A percentile compares a stretch with the other conserved stretches of the same genome.
phyloP scores from a whole-genome alignment of 495 filamentous ascomycete species.

The Apiosordaria backusii region DNA sequence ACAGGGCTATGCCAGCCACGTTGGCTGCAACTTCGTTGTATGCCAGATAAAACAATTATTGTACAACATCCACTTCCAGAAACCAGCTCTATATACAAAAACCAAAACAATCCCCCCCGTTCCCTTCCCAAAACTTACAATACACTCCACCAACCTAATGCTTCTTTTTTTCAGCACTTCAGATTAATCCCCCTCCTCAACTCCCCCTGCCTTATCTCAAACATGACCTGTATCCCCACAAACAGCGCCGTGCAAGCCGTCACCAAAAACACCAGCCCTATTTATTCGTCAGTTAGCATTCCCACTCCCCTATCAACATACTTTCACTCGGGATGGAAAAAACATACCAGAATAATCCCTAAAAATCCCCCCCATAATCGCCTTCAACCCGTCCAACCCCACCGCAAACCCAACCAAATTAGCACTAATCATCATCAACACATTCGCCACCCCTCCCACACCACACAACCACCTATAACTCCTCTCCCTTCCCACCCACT shows the following conservation, averaged over 20 bases:
- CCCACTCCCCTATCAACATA: not conserved
- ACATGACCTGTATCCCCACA: constrained; percentile 90
- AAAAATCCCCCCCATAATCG: constrained; percentile 68
- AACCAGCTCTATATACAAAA: not conserved
- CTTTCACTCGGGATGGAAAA: not conserved
- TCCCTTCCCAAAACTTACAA: too few species aligned
- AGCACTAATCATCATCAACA: constrained; percentile 93
- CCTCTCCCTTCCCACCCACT: constrained; percentile 64
- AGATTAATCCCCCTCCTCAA: constrained; percentile 73
- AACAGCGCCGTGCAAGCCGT: constrained; percentile 70
- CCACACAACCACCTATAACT: constrained; percentile 77
- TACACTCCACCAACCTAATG: too few species aligned
- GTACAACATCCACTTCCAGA: not conserved
- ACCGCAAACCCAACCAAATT: constrained; percentile 95
- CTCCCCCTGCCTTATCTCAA: constrained; percentile 87
- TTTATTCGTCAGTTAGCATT: constrained; percentile 15
- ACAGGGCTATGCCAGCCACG: not conserved
- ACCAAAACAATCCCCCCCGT: not conserved
- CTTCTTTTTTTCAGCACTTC: constrained; percentile 63
- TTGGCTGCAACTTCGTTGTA: too few species aligned
- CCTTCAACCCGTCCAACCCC: constrained; percentile 80
- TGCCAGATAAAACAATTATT: not conserved
- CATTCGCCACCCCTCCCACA: constrained; percentile 78
- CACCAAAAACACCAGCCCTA: constrained; percentile 68
- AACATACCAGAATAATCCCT: constrained; percentile 63